Conservation (phyloP, 768 basidiomycete species). For the Grammothele lineata region DNA sequence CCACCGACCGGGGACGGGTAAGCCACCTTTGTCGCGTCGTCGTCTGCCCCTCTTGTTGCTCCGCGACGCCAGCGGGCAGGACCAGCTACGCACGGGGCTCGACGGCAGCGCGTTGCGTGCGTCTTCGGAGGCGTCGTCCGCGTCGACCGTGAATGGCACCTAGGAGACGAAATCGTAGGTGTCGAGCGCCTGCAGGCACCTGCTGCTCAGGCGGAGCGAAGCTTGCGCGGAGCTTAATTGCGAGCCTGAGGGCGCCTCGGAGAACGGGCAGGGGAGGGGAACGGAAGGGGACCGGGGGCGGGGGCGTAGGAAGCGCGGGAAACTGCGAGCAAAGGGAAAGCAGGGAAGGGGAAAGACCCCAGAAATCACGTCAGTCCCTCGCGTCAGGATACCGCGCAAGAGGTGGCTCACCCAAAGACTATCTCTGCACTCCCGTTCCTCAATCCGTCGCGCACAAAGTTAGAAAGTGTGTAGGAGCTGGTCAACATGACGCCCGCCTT, state of each 20-base stretch:
- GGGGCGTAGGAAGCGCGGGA: slow-evolving; percentile 12
- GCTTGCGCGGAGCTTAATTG: background rate
- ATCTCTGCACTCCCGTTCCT: slow-evolving; percentile 51
- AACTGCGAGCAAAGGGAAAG: slow-evolving; percentile 6
- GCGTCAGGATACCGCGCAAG: too few relatives aligned
- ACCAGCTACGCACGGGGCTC: slow-evolving; percentile 1
- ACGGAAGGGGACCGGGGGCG: slow-evolving; percentile 9
- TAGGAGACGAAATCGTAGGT: slow-evolving; percentile 11
- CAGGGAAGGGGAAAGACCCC: too few relatives aligned
- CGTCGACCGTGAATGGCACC: slow-evolving; percentile 4
- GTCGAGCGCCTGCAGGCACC: slow-evolving; percentile 17
- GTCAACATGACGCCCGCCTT: too few relatives aligned
- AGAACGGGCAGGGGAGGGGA: slow-evolving; percentile 18
- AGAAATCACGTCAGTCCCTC: too few relatives aligned
- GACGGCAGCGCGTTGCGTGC: slow-evolving; percentile 9
- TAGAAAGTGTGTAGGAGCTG: slow-evolving; percentile 21
- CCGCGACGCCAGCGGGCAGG: slow-evolving; percentile 10
- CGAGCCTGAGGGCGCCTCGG: slow-evolving; percentile 4
- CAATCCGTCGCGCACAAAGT: slow-evolving; percentile 33
- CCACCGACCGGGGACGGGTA: slow-evolving; percentile 21
- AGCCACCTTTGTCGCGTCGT: slow-evolving; percentile 13
- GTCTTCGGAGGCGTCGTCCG: slow-evolving; percentile 9
- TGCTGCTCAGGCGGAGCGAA: slow-evolving; percentile 14
- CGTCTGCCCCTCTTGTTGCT: slow-evolving; percentile 1
- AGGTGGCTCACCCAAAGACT: slow-evolving; percentile 29